Conservation (phyloP, 805 yeast genomes). For the Teunomyces panamensis region DNA sequence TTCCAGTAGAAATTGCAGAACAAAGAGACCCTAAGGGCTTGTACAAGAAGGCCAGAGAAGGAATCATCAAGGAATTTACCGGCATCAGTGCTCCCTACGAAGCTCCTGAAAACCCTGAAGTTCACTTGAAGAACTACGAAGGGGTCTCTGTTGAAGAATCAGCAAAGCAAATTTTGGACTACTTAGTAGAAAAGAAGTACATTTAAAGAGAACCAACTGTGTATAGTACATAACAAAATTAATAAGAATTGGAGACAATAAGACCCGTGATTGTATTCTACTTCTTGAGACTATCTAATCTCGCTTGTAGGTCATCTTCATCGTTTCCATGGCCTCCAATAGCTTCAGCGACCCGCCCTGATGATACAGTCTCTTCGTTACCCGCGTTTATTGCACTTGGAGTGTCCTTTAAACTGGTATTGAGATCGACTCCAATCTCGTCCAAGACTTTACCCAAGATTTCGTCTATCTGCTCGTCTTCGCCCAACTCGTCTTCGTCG, state of each 20-base stretch:
- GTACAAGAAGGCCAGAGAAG: slow-evolving; percentile 95
- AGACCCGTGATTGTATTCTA: slow-evolving; percentile 8
- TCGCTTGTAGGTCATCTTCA: slow-evolving; percentile 86
- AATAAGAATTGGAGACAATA: neutral
- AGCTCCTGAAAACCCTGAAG: slow-evolving; percentile 82
- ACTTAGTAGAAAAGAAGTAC: slow-evolving; percentile 53
- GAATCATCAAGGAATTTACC: slow-evolving; percentile 89
- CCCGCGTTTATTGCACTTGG: slow-evolving; percentile 34
- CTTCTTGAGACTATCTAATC: slow-evolving; percentile 76
- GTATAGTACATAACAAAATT: no score
- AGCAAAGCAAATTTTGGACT: slow-evolving; percentile 67
- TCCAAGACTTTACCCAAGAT: slow-evolving; percentile 89
- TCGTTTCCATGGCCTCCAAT: slow-evolving; percentile 34
- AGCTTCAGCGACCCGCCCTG: slow-evolving; percentile 50
- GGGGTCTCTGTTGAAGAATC: slow-evolving; percentile 74
- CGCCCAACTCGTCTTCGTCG: slow-evolving; percentile 67
- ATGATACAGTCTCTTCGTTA: slow-evolving; percentile 35
- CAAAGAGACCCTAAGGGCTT: slow-evolving; percentile 96
- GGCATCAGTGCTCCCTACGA: slow-evolving; percentile 97
- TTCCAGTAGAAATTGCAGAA: slow-evolving; percentile 92
- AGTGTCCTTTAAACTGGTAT: slow-evolving; percentile 44
- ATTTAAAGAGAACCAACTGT: slow-evolving; percentile 14
- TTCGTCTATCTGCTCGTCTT: slow-evolving; percentile 88
- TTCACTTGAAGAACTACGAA: slow-evolving; percentile 69
- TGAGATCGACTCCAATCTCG: slow-evolving; percentile 90